Base-by-base conservation (phyloP, 2,329 filamentous ascomycete species). In the Exophiala alcalophila region DNA sequence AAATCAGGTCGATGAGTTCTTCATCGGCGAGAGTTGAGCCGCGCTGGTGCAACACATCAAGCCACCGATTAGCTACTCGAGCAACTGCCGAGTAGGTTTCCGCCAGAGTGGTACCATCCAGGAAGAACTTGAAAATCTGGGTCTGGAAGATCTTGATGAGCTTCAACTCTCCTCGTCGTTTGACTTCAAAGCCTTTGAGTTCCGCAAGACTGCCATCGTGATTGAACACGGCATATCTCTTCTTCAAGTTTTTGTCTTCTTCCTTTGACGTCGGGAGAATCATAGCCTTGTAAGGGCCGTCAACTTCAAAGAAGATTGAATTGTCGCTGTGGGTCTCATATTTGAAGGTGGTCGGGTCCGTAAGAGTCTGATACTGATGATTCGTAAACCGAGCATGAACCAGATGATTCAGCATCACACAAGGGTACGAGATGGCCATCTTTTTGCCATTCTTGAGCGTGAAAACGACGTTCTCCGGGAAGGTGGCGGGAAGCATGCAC, bases 71-170 rank as follows among this genome's bases (percentile, higher is more conserved):
- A 2, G 92, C 91, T 15, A 98, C 89, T 60, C 88, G 94, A 40
- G 94, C 90, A 2, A 98, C 94, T 2, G 91, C 84, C 10, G 68
- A 79, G 60, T 99, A 99, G 12, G 89, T 96, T 62, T 97, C 90
- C 2, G 82, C 73, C 31, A 98, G 74, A 0, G 89, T 94, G 3
- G 79, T 77, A 5, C 92, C 92, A 60, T 98, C 91, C 4, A 98
- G 72, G 69, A 98, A 98, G 68, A 98, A 97, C 62, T 95, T 96
- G 82, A 98, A 98, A 54, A 98, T 95, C 60, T 98, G 92, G 47
- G 92, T 88, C 65, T 98, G 92, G 65, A 98, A 98, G 61, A 97
- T 98, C 68, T 98, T 98, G 77, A 98, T 98, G 56, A 98, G 82
- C 70, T 98, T 98, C 56, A 98, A 72, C 69, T 98, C 92, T 73